Evolutionary conservation across 345 rosid genomes (phyloP).

Genomic region (Rubroshorea leprosula): DNA sequence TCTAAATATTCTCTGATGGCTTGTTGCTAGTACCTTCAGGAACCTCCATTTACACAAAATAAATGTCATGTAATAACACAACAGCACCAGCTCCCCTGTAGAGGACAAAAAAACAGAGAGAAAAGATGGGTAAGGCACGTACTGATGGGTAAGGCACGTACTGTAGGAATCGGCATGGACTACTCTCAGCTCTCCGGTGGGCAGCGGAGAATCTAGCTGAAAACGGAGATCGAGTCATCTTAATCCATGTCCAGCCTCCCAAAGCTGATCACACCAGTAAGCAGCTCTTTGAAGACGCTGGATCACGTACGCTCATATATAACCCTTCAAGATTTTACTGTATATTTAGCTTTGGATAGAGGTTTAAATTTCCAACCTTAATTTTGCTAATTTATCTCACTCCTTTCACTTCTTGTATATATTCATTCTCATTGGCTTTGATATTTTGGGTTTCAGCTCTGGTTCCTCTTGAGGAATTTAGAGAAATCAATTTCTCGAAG

Average conservation of each 20-base stretch:
- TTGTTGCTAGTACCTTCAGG: too few species aligned
- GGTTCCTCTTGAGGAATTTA: conserved; percentile 63
- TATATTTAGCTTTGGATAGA: neutral
- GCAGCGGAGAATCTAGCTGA: conserved; percentile 33
- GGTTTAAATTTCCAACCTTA: neutral
- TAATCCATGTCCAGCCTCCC: conserved; percentile 45
- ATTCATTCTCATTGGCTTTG: neutral
- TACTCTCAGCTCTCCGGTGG: conserved; percentile 46
- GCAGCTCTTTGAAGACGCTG: conserved; percentile 41
- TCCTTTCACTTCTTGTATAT: neutral
- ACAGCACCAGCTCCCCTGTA: too few species aligned
- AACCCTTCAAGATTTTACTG: neutral
- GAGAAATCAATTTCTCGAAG: conserved; percentile 43
- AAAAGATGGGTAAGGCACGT: conserved; percentile 26
- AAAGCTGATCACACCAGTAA: conserved; percentile 44
- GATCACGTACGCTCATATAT: conserved; percentile 32
- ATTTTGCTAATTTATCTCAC: too few species aligned
- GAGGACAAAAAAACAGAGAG: too few species aligned
- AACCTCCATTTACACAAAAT: too few species aligned
- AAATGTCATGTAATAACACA: too few species aligned
- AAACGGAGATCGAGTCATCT: conserved; percentile 23
- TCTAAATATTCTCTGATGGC: too few species aligned
- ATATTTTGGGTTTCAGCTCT: conserved; percentile 37
- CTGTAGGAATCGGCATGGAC: conserved; percentile 43
- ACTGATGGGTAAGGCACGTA: conserved; percentile 26